Conservation (phyloP, 1,284 basidiomycete genomes). For the Puccinia coronata region DNA sequence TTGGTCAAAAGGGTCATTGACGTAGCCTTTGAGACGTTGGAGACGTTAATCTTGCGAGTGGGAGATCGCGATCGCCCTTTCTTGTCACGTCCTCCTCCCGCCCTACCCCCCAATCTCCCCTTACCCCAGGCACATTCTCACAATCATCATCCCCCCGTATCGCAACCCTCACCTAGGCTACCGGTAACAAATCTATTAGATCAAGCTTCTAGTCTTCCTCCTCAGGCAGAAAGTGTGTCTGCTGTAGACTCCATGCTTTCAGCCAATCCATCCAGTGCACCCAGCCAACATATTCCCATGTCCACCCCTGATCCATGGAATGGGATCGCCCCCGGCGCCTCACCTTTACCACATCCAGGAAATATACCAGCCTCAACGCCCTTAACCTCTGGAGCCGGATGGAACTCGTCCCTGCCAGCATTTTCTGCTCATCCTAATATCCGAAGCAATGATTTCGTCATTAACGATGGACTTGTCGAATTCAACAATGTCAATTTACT, state of each 20-base stretch:
- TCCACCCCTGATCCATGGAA: conserved; percentile 38
- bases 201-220: conserved; percentile 14
- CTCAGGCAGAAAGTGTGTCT: conserved; percentile 9
- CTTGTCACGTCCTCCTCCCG: conserved; percentile 52
- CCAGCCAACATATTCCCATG: conserved; percentile 9
- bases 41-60: conserved; percentile 56
- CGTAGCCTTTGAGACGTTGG: conserved; percentile 59
- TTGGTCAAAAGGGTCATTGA: conserved; percentile 57
- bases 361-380: conserved; percentile 21
- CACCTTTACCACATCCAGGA: conserved; percentile 16
- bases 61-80: conserved; percentile 59
- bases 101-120: conserved; percentile 45
- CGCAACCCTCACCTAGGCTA: conserved; percentile 16
- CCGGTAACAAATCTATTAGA: background rate
- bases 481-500: conserved; percentile 35
- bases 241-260: conserved; percentile 25
- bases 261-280: conserved; percentile 7
- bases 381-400: conserved; percentile 26
- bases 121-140: conserved; percentile 21
- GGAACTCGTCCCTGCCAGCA: conserved; percentile 33
- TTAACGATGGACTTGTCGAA: conserved; percentile 17
- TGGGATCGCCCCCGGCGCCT: background rate
- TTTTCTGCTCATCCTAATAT: conserved; percentile 21
- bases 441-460: conserved; percentile 18
- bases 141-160: conserved; percentile 4